These are phyloP conservation scores for Leccinum barrowsii DNA, from an alignment of 768 basidiomycete genomes.

Conservation along the genomic window DNA sequence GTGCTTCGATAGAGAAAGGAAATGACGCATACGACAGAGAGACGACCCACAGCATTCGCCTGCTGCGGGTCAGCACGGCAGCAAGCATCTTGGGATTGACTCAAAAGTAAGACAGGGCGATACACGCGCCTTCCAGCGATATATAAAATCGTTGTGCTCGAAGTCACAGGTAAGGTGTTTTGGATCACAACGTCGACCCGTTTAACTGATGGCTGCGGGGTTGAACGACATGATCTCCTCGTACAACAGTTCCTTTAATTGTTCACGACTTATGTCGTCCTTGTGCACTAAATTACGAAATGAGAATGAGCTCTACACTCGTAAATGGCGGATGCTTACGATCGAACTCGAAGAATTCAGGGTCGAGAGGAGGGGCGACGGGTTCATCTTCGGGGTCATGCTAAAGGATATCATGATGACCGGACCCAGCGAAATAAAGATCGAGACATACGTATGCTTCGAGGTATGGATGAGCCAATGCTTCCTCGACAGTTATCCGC, in stretches of 20 bases:
- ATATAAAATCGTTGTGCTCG: slow-evolving; percentile 1
- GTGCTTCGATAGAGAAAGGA: neutral
- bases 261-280: slow-evolving; percentile 92
- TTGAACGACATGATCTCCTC: slow-evolving; percentile 93
- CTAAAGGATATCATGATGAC: slow-evolving; percentile 33
- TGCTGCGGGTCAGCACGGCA: neutral
- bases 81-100: neutral
- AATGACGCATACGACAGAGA: neutral
- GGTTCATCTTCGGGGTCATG: slow-evolving; percentile 98
- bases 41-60: slow-evolving; percentile 1
- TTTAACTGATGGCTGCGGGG: slow-evolving; percentile 51
- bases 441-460: slow-evolving; percentile 74
- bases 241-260: slow-evolving; percentile 90
- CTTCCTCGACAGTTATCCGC: slow-evolving; percentile 91
- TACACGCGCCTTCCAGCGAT: slow-evolving; percentile 5
- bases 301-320: neutral
- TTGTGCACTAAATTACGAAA: slow-evolving; percentile 64
- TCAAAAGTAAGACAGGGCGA: neutral
- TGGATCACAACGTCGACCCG: neutral
- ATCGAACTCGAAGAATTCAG: slow-evolving; percentile 98
- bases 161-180: neutral
- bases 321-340: slow-evolving; percentile 42
- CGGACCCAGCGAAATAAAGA: neutral
- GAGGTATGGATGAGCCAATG: slow-evolving; percentile 91
- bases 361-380: slow-evolving; percentile 89